Conservation (phyloP, 2,329 filamentous ascomycete species). For the Aspergillus quadrilineatus region DNA sequence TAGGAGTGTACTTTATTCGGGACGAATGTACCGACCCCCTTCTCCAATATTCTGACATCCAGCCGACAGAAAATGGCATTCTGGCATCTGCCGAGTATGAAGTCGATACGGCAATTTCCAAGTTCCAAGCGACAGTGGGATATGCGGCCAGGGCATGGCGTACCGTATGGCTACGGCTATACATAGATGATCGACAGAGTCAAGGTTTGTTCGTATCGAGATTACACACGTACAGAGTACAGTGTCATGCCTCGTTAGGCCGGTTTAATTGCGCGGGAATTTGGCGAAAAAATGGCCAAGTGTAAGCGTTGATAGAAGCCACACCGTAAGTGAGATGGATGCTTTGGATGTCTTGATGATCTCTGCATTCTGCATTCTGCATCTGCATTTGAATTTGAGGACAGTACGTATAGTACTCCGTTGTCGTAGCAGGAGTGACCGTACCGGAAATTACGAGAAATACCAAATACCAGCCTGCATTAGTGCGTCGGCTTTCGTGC, state of each 20-base stretch:
- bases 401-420: background rate
- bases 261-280: too few relatives aligned
- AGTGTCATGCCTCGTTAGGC: background rate
- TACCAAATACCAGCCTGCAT: slow-evolving; percentile 9
- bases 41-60: background rate
- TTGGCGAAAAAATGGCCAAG: too few relatives aligned
- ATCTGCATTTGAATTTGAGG: too few relatives aligned
- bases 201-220: background rate
- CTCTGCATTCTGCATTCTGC: too few relatives aligned
- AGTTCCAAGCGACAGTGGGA: background rate
- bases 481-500: slow-evolving; percentile 31
- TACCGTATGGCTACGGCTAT: background rate
- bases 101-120: background rate
- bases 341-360: too few relatives aligned
- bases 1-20: background rate
- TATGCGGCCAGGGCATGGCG: background rate
- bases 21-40: background rate
- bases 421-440: background rate
- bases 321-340: too few relatives aligned
- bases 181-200: background rate
- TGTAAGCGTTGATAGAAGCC: too few relatives aligned
- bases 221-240: background rate
- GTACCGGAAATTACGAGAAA: slow-evolving; percentile 4
- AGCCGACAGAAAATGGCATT: background rate
- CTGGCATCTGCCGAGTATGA: background rate